Percentiles rank a stretch among this genome's conserved stretches.
Conservation (phyloP, 371 early-diverging fungal species). For the Zychaea mexicana region DNA sequence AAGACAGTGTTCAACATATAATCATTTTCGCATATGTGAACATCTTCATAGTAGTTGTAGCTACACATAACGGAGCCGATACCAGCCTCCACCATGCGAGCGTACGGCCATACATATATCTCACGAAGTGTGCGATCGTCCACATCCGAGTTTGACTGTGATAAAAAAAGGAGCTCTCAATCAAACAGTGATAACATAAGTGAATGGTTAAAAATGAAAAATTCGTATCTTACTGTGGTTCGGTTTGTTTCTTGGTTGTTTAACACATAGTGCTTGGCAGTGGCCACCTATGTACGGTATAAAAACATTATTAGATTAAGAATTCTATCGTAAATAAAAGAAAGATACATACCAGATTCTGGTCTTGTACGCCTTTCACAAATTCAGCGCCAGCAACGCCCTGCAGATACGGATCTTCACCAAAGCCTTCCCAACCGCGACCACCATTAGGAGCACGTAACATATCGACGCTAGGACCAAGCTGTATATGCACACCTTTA, state of each 20-base stretch:
- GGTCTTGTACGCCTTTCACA: conserved; percentile 38
- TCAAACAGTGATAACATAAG: neutral
- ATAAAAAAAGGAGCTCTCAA: too few relatives aligned
- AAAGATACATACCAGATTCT: conserved; percentile 40
- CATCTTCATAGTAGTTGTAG: conserved; percentile 44
- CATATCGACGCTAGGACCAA: conserved; percentile 41
- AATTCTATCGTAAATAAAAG: neutral
- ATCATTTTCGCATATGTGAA: conserved; percentile 45
- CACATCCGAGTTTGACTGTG: conserved; percentile 30
- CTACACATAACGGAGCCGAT: conserved; percentile 53
- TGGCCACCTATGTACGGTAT: conserved; percentile 35
- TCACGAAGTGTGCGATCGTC: conserved; percentile 57
- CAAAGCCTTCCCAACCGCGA: conserved; percentile 63
- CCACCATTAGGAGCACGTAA: conserved; percentile 20
- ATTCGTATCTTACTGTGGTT: neutral
- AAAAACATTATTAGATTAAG: neutral
- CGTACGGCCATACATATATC: conserved; percentile 55
- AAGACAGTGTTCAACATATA: conserved; percentile 34
- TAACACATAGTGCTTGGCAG: conserved; percentile 55
- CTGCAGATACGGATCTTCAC: conserved; percentile 65
- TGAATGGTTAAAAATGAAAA: neutral
- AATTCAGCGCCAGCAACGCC: conserved; percentile 36
- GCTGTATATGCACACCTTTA: conserved; percentile 51
- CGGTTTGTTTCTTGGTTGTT: conserved; percentile 55
- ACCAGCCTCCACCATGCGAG: conserved; percentile 45